A percentile compares a stretch with the other conserved stretches of the same genome.
phyloP scores from a whole-genome alignment of 805 yeast species.

The Lachancea nothofagi region DNA sequence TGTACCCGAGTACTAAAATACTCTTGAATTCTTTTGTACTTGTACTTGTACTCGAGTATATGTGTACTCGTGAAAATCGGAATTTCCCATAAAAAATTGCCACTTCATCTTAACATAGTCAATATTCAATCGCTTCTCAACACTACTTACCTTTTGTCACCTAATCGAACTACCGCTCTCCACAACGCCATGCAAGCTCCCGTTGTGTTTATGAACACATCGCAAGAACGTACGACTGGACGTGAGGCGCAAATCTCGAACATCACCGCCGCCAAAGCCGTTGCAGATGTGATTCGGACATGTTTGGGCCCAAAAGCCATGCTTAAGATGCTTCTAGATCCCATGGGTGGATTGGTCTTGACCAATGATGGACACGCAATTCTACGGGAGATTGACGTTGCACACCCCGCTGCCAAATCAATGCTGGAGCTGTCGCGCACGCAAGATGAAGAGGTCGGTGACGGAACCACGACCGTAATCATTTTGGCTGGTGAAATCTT shows the following conservation, averaged over 20 bases:
- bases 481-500: slow-evolving; percentile 94
- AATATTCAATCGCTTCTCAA: no score
- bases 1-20: neutral
- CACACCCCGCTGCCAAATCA: slow-evolving; percentile 98
- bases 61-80: no score
- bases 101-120: neutral
- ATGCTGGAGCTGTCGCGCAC: slow-evolving; percentile 97
- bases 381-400: slow-evolving; percentile 91
- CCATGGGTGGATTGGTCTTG: slow-evolving; percentile 87
- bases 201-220: slow-evolving; percentile 77
- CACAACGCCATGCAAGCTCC: slow-evolving; percentile 69
- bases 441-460: slow-evolving; percentile 98
- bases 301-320: slow-evolving; percentile 99
- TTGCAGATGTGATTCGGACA: slow-evolving; percentile 94
- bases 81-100: slow-evolving; percentile 1
- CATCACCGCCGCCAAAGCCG: slow-evolving; percentile 99
- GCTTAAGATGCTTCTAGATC: slow-evolving; percentile 96
- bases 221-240: slow-evolving; percentile 90
- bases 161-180: no score
- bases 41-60: slow-evolving; percentile 4
- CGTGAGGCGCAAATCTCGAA: slow-evolving; percentile 96
- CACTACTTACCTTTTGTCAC: no score
- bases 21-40: neutral
- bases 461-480: slow-evolving; percentile 96
- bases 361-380: slow-evolving; percentile 99